phyloP scores from a whole-genome alignment of 257 asterid species.

The Linderniella brevidens region DNA sequence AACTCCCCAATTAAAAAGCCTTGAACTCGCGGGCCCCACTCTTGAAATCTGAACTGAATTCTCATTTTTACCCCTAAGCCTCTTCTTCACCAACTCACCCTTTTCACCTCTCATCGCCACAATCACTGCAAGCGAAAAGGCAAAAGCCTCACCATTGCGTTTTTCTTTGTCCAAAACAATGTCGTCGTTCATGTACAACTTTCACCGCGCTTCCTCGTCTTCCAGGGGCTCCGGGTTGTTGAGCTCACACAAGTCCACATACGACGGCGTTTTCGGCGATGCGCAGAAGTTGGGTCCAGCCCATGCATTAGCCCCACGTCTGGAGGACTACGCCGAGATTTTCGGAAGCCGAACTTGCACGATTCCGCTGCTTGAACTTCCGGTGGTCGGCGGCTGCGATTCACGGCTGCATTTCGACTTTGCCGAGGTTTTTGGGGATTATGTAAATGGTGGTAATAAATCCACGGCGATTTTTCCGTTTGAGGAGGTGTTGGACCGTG shows the following conservation, averaged over 20 bases:
- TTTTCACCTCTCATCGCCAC: too few species aligned
- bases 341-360: constrained; percentile 37
- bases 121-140: too few species aligned
- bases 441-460: constrained; percentile 11
- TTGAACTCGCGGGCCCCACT: too few species aligned
- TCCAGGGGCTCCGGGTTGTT: too few species aligned
- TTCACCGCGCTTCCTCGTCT: too few species aligned
- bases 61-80: too few species aligned
- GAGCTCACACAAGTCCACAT: not conserved
- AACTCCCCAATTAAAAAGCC: too few species aligned
- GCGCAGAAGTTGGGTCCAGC: not conserved
- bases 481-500: constrained; percentile 14
- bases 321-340: not conserved
- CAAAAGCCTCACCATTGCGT: too few species aligned
- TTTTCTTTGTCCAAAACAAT: too few species aligned
- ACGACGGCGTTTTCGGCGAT: not conserved
- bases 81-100: too few species aligned
- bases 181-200: too few species aligned
- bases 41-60: too few species aligned
- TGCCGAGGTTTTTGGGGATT: constrained; percentile 47
- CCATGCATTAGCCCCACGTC: not conserved
- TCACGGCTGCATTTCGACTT: constrained; percentile 29
- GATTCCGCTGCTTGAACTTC: constrained; percentile 71
- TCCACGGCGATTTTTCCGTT: constrained; percentile 25
- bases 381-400: constrained; percentile 17